These are phyloP conservation scores for Hyphopichia pseudoburtonii DNA, from an alignment of 1,139 yeast species.

Conservation along the genomic window DNA sequence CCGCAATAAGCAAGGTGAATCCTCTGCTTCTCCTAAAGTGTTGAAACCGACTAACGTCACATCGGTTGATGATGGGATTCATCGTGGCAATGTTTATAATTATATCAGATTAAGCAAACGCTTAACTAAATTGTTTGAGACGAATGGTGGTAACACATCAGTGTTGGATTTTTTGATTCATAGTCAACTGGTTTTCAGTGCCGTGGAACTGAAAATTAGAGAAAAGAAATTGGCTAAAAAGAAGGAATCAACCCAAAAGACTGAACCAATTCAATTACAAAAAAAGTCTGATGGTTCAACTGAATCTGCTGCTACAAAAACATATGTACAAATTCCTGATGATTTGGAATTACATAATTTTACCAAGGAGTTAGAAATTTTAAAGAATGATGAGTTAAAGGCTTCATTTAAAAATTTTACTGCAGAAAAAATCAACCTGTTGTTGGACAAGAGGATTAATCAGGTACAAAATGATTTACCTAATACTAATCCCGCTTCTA, in stretches of 20 bases:
- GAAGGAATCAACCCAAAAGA: background rate
- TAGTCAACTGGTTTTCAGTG: slow-evolving; percentile 24
- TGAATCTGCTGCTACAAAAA: background rate
- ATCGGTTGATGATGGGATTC: slow-evolving; percentile 4
- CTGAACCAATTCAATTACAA: too few species aligned
- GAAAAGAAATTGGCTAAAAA: slow-evolving; percentile 7
- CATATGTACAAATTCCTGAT: slow-evolving; percentile 23
- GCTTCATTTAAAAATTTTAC: slow-evolving; percentile 4
- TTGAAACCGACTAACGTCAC: slow-evolving; percentile 3
- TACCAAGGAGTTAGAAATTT: slow-evolving; percentile 11
- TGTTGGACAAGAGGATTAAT: slow-evolving; percentile 4
- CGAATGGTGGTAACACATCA: slow-evolving; percentile 32
- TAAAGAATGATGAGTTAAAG: slow-evolving; percentile 10
- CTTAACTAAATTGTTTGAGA: slow-evolving; percentile 21
- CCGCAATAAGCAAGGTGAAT: background rate
- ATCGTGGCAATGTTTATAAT: slow-evolving; percentile 14
- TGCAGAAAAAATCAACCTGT: slow-evolving; percentile 5
- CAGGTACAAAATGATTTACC: slow-evolving; percentile 7
- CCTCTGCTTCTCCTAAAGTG: too few species aligned
- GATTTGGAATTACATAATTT: slow-evolving; percentile 19
- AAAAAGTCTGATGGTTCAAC: too few species aligned
- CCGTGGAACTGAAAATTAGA: slow-evolving; percentile 19
- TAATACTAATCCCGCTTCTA: slow-evolving; percentile 14
- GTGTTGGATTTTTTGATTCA: slow-evolving; percentile 33
- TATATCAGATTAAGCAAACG: slow-evolving; percentile 21